phyloP scores from a whole-genome alignment of 768 basidiomycete genomes.

The Podaxis rugospora region DNA sequence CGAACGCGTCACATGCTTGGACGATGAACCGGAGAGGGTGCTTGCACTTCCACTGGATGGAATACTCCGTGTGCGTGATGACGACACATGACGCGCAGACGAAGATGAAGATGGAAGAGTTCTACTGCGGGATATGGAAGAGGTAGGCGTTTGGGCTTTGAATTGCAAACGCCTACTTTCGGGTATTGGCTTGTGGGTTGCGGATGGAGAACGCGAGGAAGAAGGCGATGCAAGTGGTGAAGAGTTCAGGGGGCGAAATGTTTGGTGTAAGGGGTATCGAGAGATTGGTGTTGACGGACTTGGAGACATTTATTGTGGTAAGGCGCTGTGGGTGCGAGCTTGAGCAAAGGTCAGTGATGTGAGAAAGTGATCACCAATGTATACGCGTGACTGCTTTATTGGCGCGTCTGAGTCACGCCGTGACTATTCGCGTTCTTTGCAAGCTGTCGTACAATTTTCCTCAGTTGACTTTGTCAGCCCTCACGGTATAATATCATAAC shows the following conservation, averaged over 20 bases:
- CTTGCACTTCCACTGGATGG: slow-evolving; percentile 18
- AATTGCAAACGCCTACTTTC: slow-evolving; percentile 5
- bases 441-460: no score
- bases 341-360: background rate
- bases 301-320: background rate
- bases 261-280: slow-evolving; percentile 25
- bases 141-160: slow-evolving; percentile 1
- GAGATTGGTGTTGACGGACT: slow-evolving; percentile 33
- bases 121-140: background rate
- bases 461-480: no score
- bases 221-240: slow-evolving; percentile 49
- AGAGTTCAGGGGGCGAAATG: slow-evolving; percentile 35
- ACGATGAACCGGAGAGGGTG: slow-evolving; percentile 6
- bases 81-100: slow-evolving; percentile 1
- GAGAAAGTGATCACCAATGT: background rate
- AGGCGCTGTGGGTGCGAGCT: background rate
- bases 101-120: slow-evolving; percentile 22
- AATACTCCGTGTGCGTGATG: background rate
- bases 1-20: background rate
- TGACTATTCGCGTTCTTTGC: slow-evolving; percentile 5
- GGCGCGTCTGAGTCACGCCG: slow-evolving; percentile 7
- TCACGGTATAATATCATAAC: no score
- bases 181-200: slow-evolving; percentile 19
- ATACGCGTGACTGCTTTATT: slow-evolving; percentile 9
- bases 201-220: slow-evolving; percentile 37